Conservation (phyloP, 768 basidiomycete species). For the Lentinula guzmanii region DNA sequence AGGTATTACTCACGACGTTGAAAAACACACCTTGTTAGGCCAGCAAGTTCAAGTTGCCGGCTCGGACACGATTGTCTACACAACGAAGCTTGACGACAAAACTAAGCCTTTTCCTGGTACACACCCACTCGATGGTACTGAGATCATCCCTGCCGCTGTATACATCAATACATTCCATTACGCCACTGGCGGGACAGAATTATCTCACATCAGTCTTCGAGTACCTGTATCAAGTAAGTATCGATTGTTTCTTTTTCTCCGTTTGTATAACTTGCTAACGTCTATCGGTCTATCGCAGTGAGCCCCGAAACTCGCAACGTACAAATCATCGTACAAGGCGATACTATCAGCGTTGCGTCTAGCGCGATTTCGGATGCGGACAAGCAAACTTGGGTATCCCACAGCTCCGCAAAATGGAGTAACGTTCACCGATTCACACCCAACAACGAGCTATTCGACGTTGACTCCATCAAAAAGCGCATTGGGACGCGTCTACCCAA, state of each 20-base stretch:
- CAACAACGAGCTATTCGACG: not conserved
- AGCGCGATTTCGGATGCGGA: not conserved
- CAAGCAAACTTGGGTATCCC: not conserved
- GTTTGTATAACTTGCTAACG: not conserved
- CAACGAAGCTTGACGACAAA: not conserved
- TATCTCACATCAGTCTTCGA: not conserved
- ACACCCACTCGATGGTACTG: not conserved
- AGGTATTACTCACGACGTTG: not conserved
- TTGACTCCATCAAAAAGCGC: not conserved
- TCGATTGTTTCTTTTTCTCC: not conserved
- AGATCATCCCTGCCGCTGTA: not conserved
- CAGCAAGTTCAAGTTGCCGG: not conserved
- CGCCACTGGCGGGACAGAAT: not conserved
- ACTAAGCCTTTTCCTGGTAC: conserved; percentile 2
- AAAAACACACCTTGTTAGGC: not conserved
- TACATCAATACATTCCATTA: conserved; percentile 2
- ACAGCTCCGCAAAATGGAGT: not conserved
- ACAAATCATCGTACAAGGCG: not conserved
- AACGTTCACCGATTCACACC: not conserved
- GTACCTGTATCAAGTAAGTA: not conserved
- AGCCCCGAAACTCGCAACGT: not conserved
- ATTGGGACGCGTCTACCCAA: not conserved
- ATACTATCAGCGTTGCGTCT: not conserved
- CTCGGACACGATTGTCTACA: not conserved
- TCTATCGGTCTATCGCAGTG: not conserved